A percentile compares a stretch with the other conserved stretches of the same genome.
Conservation (phyloP, 2,329 filamentous ascomycete genomes). For the Fusarium sp. region DNA sequence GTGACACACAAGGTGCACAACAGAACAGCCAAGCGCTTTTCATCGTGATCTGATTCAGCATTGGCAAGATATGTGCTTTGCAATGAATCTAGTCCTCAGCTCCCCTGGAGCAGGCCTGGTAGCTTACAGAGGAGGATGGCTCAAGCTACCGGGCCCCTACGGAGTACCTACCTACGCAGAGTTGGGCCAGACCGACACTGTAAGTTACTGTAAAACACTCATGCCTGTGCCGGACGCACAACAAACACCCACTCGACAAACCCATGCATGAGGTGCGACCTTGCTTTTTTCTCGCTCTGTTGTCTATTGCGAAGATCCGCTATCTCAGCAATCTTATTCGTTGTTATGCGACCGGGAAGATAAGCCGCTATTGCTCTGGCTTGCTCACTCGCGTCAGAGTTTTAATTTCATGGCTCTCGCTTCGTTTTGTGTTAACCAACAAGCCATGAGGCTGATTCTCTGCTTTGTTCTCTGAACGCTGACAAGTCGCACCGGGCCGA, state of each 20-base stretch:
- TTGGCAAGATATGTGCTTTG: constrained; percentile 2
- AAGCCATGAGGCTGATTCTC: not conserved
- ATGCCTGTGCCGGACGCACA: constrained; percentile 16
- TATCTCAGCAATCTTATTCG: constrained; percentile 16
- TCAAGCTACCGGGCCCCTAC: not conserved
- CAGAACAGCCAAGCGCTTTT: constrained; percentile 15
- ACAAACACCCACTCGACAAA: constrained; percentile 11
- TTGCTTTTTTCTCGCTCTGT: constrained; percentile 27
- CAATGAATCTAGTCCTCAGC: constrained; percentile 1
- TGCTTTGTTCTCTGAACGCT: not conserved
- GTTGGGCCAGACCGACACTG: not conserved
- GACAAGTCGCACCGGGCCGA: constrained; percentile 16
- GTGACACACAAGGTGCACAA: constrained; percentile 9
- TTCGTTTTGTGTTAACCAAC: not conserved
- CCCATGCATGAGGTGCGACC: constrained; percentile 14
- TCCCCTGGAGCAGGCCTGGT: not conserved
- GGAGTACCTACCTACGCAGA: not conserved
- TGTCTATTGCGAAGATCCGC: constrained; percentile 7
- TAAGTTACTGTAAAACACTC: not conserved
- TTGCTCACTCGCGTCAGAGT: constrained; percentile 22
- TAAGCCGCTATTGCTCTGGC: constrained; percentile 7
- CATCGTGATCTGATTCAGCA: constrained; percentile 25
- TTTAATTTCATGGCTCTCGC: not conserved
- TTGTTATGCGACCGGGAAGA: not conserved
- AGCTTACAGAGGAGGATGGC: not conserved